Percentiles rank a stretch among this genome's conserved stretches.
These are phyloP conservation scores for Aspergillus pseudonomiae DNA, from an alignment of 2,329 filamentous ascomycete genomes.

Conservation along the genomic window DNA sequence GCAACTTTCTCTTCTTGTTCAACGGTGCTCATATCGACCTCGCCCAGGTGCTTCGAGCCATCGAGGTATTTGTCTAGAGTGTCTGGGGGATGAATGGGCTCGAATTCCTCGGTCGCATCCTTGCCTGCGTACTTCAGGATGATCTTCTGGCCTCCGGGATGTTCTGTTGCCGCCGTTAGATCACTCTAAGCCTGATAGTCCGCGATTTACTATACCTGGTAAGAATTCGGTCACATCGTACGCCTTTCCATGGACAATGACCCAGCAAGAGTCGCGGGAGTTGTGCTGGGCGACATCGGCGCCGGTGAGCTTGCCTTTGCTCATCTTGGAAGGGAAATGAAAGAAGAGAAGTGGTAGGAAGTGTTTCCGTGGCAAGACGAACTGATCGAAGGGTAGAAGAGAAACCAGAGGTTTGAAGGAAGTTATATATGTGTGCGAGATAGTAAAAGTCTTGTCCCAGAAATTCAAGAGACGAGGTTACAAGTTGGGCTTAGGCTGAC, in stretches of 20 bases:
- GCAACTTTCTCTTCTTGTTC: conserved; percentile 65
- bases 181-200: not conserved
- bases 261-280: conserved; percentile 83
- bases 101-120: conserved; percentile 90
- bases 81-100: conserved; percentile 86
- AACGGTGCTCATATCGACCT: conserved; percentile 84
- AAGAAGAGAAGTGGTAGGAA: not conserved
- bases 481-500: not conserved
- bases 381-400: not conserved
- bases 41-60: conserved; percentile 82
- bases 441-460: not conserved
- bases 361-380: not conserved
- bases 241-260: conserved; percentile 82
- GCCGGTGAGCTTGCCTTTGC: conserved; percentile 50
- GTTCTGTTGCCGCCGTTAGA: conserved; percentile 56
- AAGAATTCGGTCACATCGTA: conserved; percentile 91
- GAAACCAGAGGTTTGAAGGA: not conserved
- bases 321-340: conserved; percentile 20
- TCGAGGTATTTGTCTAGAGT: conserved; percentile 82
- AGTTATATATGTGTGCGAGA: not conserved
- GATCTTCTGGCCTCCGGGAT: conserved; percentile 87
- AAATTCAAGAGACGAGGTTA: not conserved
- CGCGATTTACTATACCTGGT: conserved; percentile 55
- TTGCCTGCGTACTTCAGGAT: conserved; percentile 97
- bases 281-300: conserved; percentile 73